These are phyloP conservation scores for Podila epigama DNA, from an alignment of 192 early-diverging fungal species.

Conservation along the genomic window DNA sequence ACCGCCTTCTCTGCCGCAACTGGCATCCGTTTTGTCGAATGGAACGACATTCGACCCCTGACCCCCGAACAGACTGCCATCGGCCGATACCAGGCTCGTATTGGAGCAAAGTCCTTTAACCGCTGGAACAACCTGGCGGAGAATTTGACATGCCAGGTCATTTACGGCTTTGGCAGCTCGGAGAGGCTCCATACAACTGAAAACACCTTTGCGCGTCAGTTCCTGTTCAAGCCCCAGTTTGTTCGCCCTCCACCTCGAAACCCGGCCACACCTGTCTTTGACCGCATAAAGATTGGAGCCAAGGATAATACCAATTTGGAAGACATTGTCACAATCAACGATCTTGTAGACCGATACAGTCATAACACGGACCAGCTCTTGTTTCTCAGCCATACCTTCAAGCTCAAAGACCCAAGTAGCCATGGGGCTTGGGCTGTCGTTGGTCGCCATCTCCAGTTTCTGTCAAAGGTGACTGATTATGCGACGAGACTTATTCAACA, in stretches of 20 bases:
- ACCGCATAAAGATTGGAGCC: conserved; percentile 10
- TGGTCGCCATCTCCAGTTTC: conserved; percentile 15
- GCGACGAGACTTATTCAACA: conserved; percentile 4
- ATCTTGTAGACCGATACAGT: conserved; percentile 18
- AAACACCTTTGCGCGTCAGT: conserved; percentile 16
- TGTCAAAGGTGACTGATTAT: conserved; percentile 20
- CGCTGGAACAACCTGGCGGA: conserved; percentile 22
- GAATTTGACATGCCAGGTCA: conserved; percentile 32
- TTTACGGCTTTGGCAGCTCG: conserved; percentile 32
- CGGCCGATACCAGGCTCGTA: conserved; percentile 5
- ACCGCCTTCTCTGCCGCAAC: conserved; percentile 6
- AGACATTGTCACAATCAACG: conserved; percentile 24
- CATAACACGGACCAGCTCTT: conserved; percentile 3
- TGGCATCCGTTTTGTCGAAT: conserved; percentile 16
- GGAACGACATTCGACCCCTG: conserved; percentile 30
- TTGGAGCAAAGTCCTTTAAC: neutral
- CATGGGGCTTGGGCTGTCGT: conserved; percentile 2
- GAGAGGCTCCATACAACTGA: conserved; percentile 28
- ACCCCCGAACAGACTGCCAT: conserved; percentile 19
- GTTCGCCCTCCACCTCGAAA: conserved; percentile 27
- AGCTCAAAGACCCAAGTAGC: conserved; percentile 27
- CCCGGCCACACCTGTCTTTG: conserved; percentile 1
- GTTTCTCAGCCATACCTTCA: conserved; percentile 36
- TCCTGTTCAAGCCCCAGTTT: conserved; percentile 30
- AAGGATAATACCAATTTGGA: conserved; percentile 29